Evolutionary conservation across 148 eudicot genomes (phyloP).

Genomic region (Silene conica): DNA sequence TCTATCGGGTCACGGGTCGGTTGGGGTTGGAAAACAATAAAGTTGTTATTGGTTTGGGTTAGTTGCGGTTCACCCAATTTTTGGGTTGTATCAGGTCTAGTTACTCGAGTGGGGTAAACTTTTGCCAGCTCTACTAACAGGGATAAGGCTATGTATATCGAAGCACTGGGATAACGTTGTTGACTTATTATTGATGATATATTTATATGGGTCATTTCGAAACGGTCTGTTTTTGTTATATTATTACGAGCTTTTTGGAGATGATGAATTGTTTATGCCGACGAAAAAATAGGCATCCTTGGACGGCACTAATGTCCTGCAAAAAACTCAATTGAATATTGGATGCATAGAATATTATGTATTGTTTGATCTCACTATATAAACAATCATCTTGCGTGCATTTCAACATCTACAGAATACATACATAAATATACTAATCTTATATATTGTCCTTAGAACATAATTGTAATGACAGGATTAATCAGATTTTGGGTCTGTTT

Average conservation of each 20-base stretch:
- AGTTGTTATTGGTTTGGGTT: too few relatives aligned
- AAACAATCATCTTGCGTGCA: not conserved
- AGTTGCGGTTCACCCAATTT: too few relatives aligned
- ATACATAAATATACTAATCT: not conserved
- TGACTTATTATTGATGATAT: too few relatives aligned
- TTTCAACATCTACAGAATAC: not conserved
- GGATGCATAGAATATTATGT: too few relatives aligned
- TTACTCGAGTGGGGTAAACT: too few relatives aligned
- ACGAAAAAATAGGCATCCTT: constrained; percentile 1
- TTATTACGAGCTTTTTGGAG: not conserved
- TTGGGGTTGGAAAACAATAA: too few relatives aligned
- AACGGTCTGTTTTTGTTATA: not conserved
- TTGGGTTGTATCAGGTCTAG: too few relatives aligned
- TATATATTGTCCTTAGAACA: not conserved
- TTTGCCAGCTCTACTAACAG: too few relatives aligned
- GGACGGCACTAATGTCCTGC: constrained; percentile 14
- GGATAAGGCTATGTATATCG: too few relatives aligned
- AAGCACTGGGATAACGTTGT: too few relatives aligned
- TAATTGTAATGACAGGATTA: constrained; percentile 22
- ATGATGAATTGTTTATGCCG: constrained; percentile 7
- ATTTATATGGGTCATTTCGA: too few relatives aligned
- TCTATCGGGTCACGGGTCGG: too few relatives aligned
- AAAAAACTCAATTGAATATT: constrained; percentile 7
- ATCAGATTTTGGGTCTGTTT: constrained; percentile 32
- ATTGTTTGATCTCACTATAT: not conserved